Conservation (phyloP, 2,329 filamentous ascomycete species). For the Phyllosticta paracitricarpa region DNA sequence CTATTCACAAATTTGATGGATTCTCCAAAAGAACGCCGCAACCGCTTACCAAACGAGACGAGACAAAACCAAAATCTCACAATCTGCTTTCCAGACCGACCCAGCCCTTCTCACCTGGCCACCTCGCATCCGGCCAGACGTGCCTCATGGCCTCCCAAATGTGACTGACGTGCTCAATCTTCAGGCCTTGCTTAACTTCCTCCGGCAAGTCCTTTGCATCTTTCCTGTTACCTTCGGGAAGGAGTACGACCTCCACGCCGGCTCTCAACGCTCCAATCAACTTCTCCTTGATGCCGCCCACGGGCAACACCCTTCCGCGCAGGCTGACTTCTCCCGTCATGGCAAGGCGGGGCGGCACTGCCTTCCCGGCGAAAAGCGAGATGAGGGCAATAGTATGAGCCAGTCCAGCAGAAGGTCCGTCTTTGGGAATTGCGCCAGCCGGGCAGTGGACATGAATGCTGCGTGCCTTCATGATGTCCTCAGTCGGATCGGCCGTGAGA, state of each 20-base stretch:
- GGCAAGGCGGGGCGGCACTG: conserved; percentile 82
- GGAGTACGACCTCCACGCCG: conserved; percentile 85
- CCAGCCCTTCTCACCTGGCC: conserved; percentile 64
- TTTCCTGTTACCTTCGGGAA: conserved; percentile 83
- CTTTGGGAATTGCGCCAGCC: conserved; percentile 88
- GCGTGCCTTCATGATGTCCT: conserved; percentile 92
- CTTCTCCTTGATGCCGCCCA: conserved; percentile 98
- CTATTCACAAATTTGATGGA: background rate
- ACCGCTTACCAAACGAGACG: background rate
- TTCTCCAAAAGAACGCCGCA: background rate
- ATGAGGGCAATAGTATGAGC: conserved; percentile 91
- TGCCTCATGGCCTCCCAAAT: conserved; percentile 89
- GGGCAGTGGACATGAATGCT: conserved; percentile 96
- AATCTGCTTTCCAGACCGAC: conserved; percentile 42
- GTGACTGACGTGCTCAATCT: conserved; percentile 85
- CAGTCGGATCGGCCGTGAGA: conserved; percentile 65
- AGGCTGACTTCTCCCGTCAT: conserved; percentile 83
- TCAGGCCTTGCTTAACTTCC: conserved; percentile 77
- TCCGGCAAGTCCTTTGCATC: conserved; percentile 83
- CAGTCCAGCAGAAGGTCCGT: conserved; percentile 73
- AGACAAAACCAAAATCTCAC: background rate
- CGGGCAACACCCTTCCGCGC: conserved; percentile 80
- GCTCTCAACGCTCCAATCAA: conserved; percentile 87
- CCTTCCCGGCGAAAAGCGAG: conserved; percentile 74
- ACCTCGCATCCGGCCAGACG: conserved; percentile 84